Evolutionary conservation across 2,329 filamentous ascomycete genomes (phyloP).

Genomic region (Aspergillus clavatus): DNA sequence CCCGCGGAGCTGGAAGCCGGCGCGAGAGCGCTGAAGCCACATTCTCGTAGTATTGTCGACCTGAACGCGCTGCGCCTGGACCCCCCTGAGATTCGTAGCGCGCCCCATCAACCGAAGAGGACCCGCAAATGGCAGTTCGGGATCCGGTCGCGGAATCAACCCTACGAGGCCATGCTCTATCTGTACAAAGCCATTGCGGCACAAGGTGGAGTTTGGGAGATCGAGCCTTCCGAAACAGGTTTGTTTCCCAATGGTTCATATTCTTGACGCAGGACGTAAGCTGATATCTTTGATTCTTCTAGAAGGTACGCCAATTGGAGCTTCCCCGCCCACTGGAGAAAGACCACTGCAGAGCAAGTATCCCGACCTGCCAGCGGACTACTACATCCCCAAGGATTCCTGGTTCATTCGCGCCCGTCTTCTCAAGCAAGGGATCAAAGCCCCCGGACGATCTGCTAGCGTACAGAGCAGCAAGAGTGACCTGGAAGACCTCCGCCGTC

Average conservation of each 20-base stretch:
- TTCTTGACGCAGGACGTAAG: neutral
- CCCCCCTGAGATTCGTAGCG: conserved; percentile 49
- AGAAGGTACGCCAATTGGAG: conserved; percentile 34
- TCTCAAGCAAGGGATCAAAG: conserved; percentile 70
- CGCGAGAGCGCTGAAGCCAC: conserved; percentile 75
- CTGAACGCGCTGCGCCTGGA: conserved; percentile 58
- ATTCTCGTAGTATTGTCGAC: conserved; percentile 66
- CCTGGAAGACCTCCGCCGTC: conserved; percentile 38
- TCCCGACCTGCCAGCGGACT: conserved; percentile 51
- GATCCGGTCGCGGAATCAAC: conserved; percentile 88
- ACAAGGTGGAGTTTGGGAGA: conserved; percentile 83
- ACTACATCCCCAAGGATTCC: conserved; percentile 84
- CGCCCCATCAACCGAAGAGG: conserved; percentile 48
- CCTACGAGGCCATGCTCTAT: conserved; percentile 88
- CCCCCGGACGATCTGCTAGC: conserved; percentile 41
- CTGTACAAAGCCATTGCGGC: conserved; percentile 89
- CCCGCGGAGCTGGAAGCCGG: conserved; percentile 76
- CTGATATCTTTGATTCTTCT: conserved; percentile 9
- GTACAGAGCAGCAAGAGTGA: conserved; percentile 39
- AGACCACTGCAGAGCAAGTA: conserved; percentile 42
- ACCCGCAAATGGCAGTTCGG: conserved; percentile 97
- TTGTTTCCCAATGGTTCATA: conserved; percentile 11
- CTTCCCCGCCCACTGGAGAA: conserved; percentile 31
- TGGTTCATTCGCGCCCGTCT: conserved; percentile 93
- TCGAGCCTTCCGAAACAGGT: conserved; percentile 43